phyloP scores from a whole-genome alignment of 345 rosid species.

The Acer campestre region DNA sequence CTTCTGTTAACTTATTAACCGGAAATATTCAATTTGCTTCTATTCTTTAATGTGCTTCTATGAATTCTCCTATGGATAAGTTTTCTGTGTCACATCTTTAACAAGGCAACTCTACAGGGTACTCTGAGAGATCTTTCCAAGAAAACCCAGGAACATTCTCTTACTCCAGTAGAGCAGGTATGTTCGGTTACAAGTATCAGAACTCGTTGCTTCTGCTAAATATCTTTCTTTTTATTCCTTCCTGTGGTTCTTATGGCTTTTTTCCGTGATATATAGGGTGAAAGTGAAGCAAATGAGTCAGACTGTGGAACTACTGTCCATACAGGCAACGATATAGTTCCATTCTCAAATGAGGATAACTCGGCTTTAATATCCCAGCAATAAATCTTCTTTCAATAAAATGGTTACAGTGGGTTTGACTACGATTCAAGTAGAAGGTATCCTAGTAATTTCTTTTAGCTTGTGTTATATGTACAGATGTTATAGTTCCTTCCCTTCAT shows the following conservation, averaged over 20 bases:
- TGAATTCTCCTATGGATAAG: no score
- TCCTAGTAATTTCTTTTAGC: slow-evolving; percentile 24
- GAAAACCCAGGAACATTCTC: slow-evolving; percentile 56
- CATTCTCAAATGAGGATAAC: slow-evolving; percentile 47
- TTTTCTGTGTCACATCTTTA: background rate
- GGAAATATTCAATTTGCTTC: background rate
- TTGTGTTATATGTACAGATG: slow-evolving; percentile 48
- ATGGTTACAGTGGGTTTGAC: slow-evolving; percentile 7
- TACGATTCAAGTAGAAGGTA: slow-evolving; percentile 30
- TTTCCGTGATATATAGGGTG: slow-evolving; percentile 42
- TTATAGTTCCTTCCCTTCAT: slow-evolving; percentile 38
- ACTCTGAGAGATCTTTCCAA: slow-evolving; percentile 66
- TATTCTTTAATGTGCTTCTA: background rate
- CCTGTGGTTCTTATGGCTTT: background rate
- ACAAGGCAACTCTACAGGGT: slow-evolving; percentile 47
- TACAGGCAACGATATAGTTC: slow-evolving; percentile 39
- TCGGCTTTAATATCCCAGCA: slow-evolving; percentile 42
- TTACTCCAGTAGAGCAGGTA: slow-evolving; percentile 53
- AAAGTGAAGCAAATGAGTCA: slow-evolving; percentile 49
- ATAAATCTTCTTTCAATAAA: slow-evolving; percentile 11
- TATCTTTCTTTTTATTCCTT: background rate
- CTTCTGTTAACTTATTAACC: background rate
- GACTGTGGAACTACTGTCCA: slow-evolving; percentile 43
- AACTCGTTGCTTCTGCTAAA: background rate
- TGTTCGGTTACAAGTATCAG: background rate